Percentiles rank a stretch among this genome's conserved stretches.
These are phyloP conservation scores for Metarhizium sp. DNA, from an alignment of 2,329 filamentous ascomycete genomes.

Conservation along the genomic window DNA sequence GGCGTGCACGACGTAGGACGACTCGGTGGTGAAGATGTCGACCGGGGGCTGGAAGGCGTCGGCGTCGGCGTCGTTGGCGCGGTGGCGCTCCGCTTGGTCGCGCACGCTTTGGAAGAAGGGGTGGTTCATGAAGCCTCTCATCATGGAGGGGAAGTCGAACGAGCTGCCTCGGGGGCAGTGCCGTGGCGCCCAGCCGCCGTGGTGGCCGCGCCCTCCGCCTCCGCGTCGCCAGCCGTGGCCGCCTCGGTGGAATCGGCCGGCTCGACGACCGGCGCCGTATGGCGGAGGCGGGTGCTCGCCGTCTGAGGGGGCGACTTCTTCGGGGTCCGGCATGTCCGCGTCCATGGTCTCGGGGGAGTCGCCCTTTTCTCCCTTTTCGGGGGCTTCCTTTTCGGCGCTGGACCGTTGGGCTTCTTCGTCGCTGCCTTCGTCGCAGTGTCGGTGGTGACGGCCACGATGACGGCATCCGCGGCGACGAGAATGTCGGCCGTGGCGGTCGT, in stretches of 20 bases:
- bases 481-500: constrained; percentile 8
- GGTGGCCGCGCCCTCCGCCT: constrained; percentile 12
- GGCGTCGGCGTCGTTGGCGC: constrained; percentile 18
- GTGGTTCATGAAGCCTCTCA: constrained; percentile 30
- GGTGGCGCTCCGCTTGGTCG: constrained; percentile 24
- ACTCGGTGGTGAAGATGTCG: constrained; percentile 64
- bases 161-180: constrained; percentile 6
- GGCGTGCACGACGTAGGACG: constrained; percentile 60
- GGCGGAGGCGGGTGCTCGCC: constrained; percentile 13
- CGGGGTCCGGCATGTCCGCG: constrained; percentile 21
- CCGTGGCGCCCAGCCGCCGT: constrained; percentile 10
- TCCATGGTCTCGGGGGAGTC: constrained; percentile 1
- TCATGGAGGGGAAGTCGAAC: constrained; percentile 30
- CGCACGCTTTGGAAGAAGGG: constrained; percentile 33
- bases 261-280: constrained; percentile 11
- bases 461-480: constrained; percentile 12
- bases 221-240: constrained; percentile 9
- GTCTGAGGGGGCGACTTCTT: constrained; percentile 22
- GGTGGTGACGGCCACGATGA: constrained; percentile 6
- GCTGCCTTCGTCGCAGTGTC: constrained; percentile 7
- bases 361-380: too few species aligned
- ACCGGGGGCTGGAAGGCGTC: constrained; percentile 53
- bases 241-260: constrained; percentile 12
- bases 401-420: constrained; percentile 8
- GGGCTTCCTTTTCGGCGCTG: constrained; percentile 16